phyloP scores from a whole-genome alignment of 2,329 filamentous ascomycete species.

The Aspergillus latus region DNA sequence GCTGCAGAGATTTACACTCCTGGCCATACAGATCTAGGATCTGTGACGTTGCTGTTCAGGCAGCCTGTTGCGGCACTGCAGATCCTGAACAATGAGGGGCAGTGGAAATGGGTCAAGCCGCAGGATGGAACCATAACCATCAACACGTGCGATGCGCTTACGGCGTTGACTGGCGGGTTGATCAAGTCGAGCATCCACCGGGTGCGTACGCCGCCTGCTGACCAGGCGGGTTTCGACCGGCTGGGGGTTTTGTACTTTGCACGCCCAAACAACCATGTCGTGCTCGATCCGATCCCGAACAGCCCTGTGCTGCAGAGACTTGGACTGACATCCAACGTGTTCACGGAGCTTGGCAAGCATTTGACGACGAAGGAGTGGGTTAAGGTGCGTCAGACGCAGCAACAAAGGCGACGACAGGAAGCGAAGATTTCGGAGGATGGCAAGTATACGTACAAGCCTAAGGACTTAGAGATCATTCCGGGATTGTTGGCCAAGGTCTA shows the following conservation, averaged over 20 bases:
- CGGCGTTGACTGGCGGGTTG: constrained; percentile 51
- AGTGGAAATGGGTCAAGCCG: constrained; percentile 55
- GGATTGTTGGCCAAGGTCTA: constrained; percentile 44
- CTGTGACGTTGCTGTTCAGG: constrained; percentile 58
- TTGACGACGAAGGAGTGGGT: constrained; percentile 45
- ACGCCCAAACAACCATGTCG: constrained; percentile 47
- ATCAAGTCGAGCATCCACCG: constrained; percentile 53
- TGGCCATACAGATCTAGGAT: constrained; percentile 59
- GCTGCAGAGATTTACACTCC: constrained; percentile 47
- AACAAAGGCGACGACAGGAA: constrained; percentile 39
- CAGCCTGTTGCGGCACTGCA: constrained; percentile 60
- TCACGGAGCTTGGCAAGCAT: constrained; percentile 43
- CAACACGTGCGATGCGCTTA: constrained; percentile 53
- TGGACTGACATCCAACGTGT: constrained; percentile 39
- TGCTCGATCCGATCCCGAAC: constrained; percentile 39
- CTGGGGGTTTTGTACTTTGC: constrained; percentile 51
- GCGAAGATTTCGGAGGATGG: constrained; percentile 39
- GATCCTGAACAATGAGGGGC: constrained; percentile 50
- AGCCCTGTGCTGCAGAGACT: constrained; percentile 40
- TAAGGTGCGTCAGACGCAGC: constrained; percentile 43
- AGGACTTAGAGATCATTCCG: constrained; percentile 45
- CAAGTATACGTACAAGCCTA: constrained; percentile 35
- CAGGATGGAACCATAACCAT: constrained; percentile 54
- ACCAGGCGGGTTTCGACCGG: constrained; percentile 48
- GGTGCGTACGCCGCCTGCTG: constrained; percentile 49